These are phyloP conservation scores for Stygiomarasmius scandens DNA, from an alignment of 1,284 basidiomycete species.

Conservation along the genomic window DNA sequence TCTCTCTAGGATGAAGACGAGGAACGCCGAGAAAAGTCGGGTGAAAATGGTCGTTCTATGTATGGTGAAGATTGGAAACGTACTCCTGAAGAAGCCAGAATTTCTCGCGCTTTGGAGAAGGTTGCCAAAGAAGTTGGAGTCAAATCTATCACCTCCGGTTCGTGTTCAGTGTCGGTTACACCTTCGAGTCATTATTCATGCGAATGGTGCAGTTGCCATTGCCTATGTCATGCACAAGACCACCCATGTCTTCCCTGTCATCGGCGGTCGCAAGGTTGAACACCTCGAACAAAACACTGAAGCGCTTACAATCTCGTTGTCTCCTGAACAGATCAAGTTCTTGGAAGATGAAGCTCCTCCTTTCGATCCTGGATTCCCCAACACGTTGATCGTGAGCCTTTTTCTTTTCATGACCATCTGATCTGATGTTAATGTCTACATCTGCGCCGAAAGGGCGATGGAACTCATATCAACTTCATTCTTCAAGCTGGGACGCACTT, in stretches of 20 bases:
- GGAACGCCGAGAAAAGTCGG: constrained; percentile 32
- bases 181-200: background rate
- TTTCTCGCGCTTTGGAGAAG: constrained; percentile 12
- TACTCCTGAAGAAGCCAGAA: constrained; percentile 30
- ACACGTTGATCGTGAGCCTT: constrained; percentile 9
- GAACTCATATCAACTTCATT: too few relatives aligned
- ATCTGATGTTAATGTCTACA: too few relatives aligned
- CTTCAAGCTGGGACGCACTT: too few relatives aligned
- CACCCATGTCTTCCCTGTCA: constrained; percentile 1
- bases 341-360: background rate
- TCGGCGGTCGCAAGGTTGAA: constrained; percentile 3
- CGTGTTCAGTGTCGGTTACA: background rate
- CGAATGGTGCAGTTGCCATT: background rate
- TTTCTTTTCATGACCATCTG: too few relatives aligned
- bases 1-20: constrained; percentile 41
- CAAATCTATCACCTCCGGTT: background rate
- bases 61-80: constrained; percentile 30
- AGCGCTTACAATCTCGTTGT: background rate
- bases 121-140: background rate
- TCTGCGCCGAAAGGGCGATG: too few relatives aligned
- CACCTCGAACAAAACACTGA: background rate
- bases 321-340: background rate
- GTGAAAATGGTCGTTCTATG: constrained; percentile 33
- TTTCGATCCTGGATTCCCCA: constrained; percentile 43
- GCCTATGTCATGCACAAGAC: constrained; percentile 7